Evolutionary conservation across 1,284 basidiomycete genomes (phyloP).

Genomic region (Ustilago trichophora): DNA sequence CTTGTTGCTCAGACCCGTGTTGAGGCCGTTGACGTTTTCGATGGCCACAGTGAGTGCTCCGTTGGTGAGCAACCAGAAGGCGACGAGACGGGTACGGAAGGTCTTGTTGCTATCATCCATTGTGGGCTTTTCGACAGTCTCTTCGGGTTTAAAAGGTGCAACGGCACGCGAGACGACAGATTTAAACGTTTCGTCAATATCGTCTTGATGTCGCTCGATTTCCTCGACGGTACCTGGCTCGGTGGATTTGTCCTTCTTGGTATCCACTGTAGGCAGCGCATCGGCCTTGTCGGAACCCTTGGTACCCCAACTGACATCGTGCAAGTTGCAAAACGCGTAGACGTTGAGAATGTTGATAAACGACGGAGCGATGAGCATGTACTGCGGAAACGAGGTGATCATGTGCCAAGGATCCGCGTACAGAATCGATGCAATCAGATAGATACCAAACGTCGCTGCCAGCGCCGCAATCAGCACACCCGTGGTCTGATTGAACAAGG

Average conservation of each 20-base stretch:
- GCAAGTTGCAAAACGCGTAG: slow-evolving; percentile 82
- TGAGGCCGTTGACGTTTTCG: slow-evolving; percentile 82
- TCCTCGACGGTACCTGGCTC: slow-evolving; percentile 75
- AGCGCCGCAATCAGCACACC: slow-evolving; percentile 63
- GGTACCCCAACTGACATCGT: slow-evolving; percentile 82
- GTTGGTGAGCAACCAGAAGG: slow-evolving; percentile 66
- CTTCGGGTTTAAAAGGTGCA: slow-evolving; percentile 78
- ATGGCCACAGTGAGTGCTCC: slow-evolving; percentile 78
- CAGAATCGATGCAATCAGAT: slow-evolving; percentile 81
- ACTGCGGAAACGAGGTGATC: slow-evolving; percentile 95
- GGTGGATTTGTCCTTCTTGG: slow-evolving; percentile 75
- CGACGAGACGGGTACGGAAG: slow-evolving; percentile 66
- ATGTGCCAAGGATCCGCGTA: slow-evolving; percentile 99
- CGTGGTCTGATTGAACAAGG: slow-evolving; percentile 56
- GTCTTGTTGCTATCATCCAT: slow-evolving; percentile 70
- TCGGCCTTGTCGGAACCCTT: slow-evolving; percentile 96
- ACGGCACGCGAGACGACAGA: slow-evolving; percentile 91
- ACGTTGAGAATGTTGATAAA: slow-evolving; percentile 95
- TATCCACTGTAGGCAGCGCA: slow-evolving; percentile 84
- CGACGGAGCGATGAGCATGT: slow-evolving; percentile 81
- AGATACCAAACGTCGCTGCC: slow-evolving; percentile 64
- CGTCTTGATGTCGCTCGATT: slow-evolving; percentile 73
- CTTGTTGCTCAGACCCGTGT: slow-evolving; percentile 60
- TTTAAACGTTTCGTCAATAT: slow-evolving; percentile 92
- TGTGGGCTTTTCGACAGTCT: slow-evolving; percentile 80